Conservation (phyloP, 352 stramenopile species). For the Heterotrichella gracilis region DNA sequence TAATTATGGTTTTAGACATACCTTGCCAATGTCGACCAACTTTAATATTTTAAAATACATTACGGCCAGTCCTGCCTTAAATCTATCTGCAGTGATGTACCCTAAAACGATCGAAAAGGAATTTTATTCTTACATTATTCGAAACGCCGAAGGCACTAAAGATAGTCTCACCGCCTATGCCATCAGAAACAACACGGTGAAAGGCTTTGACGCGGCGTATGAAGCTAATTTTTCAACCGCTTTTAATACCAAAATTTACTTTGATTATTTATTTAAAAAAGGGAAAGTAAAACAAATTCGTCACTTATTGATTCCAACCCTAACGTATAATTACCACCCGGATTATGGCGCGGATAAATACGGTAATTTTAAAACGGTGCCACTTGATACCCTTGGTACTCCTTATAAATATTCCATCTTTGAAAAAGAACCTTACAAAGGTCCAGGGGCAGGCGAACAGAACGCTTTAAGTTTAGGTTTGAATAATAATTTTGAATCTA, state of each 20-base stretch:
- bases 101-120: not conserved
- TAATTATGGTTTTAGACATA: not conserved
- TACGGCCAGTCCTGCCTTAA: not conserved
- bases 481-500: not conserved
- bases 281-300: not conserved
- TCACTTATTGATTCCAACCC: not conserved
- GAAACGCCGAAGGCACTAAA: not conserved
- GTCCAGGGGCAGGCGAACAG: not conserved
- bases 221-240: not conserved
- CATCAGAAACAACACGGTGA: not conserved
- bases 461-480: not conserved
- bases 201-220: not conserved
- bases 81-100: not conserved
- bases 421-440: not conserved
- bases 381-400: not conserved
- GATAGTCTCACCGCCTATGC: no score
- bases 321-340: not conserved
- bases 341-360: not conserved
- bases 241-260: not conserved
- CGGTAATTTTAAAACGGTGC: not conserved
- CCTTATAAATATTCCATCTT: not conserved
- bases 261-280: constrained; percentile 4
- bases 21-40: not conserved
- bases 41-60: constrained; percentile 8
- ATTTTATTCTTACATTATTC: not conserved